These are phyloP conservation scores for Moesziomyces parantarcticus DNA, from an alignment of 1,284 basidiomycete species.

Conservation along the genomic window DNA sequence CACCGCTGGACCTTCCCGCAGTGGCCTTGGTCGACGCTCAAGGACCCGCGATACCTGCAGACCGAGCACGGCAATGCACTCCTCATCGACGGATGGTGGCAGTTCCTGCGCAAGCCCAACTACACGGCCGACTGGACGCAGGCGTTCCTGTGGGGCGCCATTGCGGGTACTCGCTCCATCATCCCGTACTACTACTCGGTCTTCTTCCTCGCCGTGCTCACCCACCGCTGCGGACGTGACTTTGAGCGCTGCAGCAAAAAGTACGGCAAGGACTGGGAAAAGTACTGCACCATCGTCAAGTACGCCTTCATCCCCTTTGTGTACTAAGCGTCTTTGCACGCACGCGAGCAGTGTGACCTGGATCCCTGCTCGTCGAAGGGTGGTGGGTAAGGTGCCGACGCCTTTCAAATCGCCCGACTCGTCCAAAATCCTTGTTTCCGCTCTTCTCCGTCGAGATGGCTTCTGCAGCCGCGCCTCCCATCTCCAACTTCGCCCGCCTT, in stretches of 20 bases:
- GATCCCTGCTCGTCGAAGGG: not conserved
- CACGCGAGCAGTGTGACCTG: no score
- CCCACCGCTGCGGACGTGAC: slow-evolving; percentile 62
- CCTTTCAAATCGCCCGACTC: not conserved
- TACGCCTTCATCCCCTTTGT: slow-evolving; percentile 85
- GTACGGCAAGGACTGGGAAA: slow-evolving; percentile 70
- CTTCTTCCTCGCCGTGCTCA: slow-evolving; percentile 63
- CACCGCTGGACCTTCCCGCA: slow-evolving; percentile 87
- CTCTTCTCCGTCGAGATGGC: not conserved
- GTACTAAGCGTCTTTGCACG: slow-evolving; percentile 66
- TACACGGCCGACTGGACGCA: slow-evolving; percentile 79
- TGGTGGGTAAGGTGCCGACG: not conserved
- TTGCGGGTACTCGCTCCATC: slow-evolving; percentile 81
- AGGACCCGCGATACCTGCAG: slow-evolving; percentile 91
- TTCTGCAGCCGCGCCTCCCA: not conserved
- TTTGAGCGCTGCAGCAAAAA: slow-evolving; percentile 80
- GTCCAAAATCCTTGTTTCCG: not conserved
- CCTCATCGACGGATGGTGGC: slow-evolving; percentile 88
- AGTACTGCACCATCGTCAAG: slow-evolving; percentile 73
- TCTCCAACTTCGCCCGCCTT: not conserved
- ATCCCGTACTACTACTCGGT: slow-evolving; percentile 87
- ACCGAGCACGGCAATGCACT: slow-evolving; percentile 93
- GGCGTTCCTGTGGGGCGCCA: slow-evolving; percentile 86
- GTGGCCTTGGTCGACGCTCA: slow-evolving; percentile 83
- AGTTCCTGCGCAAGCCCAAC: slow-evolving; percentile 71